These are phyloP conservation scores for Pinus albicaulis DNA, from an alignment of 75 land plant species.

Conservation along the genomic window DNA sequence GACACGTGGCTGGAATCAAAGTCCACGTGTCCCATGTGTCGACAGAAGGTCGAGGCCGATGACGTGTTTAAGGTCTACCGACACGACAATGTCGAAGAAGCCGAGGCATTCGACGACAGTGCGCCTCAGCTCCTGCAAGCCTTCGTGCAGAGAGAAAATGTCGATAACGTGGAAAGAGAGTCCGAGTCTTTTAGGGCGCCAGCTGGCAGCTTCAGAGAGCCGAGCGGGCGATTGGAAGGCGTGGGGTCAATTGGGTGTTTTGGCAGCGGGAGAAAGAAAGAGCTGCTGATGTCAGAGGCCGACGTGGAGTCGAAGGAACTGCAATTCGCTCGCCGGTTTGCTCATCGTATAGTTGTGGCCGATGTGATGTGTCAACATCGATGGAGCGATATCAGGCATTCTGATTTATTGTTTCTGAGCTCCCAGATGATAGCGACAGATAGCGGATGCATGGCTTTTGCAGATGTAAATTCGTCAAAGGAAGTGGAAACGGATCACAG, in stretches of 20 bases:
- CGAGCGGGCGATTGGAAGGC: background rate
- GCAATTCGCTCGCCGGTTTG: conserved; percentile 30
- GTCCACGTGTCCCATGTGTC: conserved; percentile 94
- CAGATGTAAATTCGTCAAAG: too few species aligned
- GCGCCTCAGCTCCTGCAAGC: too few species aligned
- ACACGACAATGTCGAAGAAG: background rate
- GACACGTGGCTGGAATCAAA: conserved; percentile 88
- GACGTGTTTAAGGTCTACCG: conserved; percentile 50
- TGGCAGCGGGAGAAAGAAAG: conserved; percentile 2
- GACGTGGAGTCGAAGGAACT: background rate
- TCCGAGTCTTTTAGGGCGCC: conserved; percentile 16
- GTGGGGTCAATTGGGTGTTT: background rate
- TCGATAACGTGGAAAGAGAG: background rate
- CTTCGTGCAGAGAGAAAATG: background rate
- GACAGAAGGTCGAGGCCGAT: conserved; percentile 69
- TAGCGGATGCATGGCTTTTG: conserved; percentile 10
- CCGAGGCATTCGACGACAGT: conserved; percentile 2
- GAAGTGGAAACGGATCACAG: too few species aligned
- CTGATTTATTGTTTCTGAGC: conserved; percentile 63
- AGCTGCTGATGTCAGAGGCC: background rate
- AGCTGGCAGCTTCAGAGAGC: conserved; percentile 28
- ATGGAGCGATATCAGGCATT: conserved; percentile 76
- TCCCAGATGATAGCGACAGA: background rate
- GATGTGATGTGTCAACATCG: conserved; percentile 31
- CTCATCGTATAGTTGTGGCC: conserved; percentile 67